Evolutionary conservation across 805 yeast genomes (phyloP).

Genomic region (Candida dajiaensis): DNA sequence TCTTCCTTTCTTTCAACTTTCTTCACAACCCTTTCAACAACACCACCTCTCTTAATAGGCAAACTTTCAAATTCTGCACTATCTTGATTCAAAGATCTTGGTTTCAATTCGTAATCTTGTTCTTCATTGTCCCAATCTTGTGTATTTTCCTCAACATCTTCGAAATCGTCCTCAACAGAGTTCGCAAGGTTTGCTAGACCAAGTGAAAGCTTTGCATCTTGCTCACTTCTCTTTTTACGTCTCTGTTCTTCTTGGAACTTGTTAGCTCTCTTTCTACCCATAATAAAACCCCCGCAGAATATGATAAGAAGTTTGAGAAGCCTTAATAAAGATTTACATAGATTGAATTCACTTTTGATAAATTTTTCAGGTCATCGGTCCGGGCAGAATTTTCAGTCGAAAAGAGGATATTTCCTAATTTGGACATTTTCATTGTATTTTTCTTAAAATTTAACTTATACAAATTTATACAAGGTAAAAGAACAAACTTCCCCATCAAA

Average conservation of each 20-base stretch:
- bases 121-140: constrained; percentile 62
- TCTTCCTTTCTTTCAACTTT: constrained; percentile 16
- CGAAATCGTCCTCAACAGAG: constrained; percentile 6
- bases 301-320: too few species aligned
- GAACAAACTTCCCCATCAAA: neutral
- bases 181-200: constrained; percentile 21
- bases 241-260: constrained; percentile 29
- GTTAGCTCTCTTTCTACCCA: constrained; percentile 34
- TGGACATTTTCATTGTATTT: neutral
- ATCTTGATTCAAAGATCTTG: constrained; percentile 48
- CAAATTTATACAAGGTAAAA: too few species aligned
- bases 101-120: constrained; percentile 70
- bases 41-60: constrained; percentile 78
- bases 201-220: constrained; percentile 17
- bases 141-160: constrained; percentile 6
- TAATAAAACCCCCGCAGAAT: constrained; percentile 8
- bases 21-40: constrained; percentile 58
- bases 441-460: neutral
- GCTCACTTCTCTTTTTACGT: constrained; percentile 19
- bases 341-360: neutral
- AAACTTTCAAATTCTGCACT: constrained; percentile 56
- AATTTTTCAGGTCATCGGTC: constrained; percentile 2
- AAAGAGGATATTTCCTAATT: neutral
- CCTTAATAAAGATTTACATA: too few species aligned
- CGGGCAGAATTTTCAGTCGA: constrained; percentile 2